Base-by-base conservation (phyloP, 1,139 yeast species). In the Pneumocystis murina region DNA sequence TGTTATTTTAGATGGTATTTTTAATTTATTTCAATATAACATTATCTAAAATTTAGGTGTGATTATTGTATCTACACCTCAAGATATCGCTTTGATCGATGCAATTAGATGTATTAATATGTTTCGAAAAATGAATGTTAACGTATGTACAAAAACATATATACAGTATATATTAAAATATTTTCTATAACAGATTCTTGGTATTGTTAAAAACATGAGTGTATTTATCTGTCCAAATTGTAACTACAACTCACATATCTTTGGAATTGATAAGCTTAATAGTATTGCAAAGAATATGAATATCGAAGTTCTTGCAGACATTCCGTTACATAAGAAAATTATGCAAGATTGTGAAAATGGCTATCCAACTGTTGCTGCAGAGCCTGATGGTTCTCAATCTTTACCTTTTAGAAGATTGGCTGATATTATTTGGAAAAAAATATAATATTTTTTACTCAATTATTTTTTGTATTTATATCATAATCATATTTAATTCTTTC, bases 171-270 rank as follows among this genome's bases (percentile, higher is more conserved):
- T 58, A 20, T 40, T 30, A 20, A 38, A 38, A 12, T 30, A 0
- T 70, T 85, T 36, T 5, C 8, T 17, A 58, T 12, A 20, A 33
- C 7, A 24, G 40, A 20, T 62, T n/a, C 65, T 64, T 35, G 96
- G 96, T 0, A 72, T 88, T 69, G 90, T 89, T 0, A 89, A 88
- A 71, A 88, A 88, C 71, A 88, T 88, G 96, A 85, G 94, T 69
- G 80, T 81, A 68, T 87, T 79, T 70, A 72, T 82, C 1, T 88
- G 96, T 71, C 90, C 95, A 1, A 82, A 85, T 67, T 87, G 95
- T 70, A 73, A 78, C 62, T 91, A 86, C 68, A 84, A 84, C 68
- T 78, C 87, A 3, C 94, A 86, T 69, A 80, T 88, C 1, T 88
- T 88, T 75, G 95, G 92, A 0, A 73, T 77, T 14, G 85, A 82